Conservation (phyloP, 2,329 filamentous ascomycete species). For the Fusarium incarnatum region DNA sequence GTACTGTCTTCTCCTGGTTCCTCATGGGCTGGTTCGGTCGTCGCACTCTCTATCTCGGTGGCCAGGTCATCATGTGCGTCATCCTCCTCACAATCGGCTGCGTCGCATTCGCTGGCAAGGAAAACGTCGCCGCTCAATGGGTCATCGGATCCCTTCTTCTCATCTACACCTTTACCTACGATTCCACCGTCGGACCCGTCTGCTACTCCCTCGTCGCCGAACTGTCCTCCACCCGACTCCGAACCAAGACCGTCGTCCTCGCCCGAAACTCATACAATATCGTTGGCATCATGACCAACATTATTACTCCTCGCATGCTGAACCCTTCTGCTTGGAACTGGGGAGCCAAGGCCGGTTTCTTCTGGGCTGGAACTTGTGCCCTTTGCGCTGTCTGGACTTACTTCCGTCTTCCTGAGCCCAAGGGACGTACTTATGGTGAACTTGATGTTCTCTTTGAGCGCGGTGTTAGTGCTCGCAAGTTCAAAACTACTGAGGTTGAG, state of each 20-base stretch:
- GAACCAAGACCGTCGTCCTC: conserved; percentile 60
- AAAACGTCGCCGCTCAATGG: conserved; percentile 60
- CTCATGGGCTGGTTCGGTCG: conserved; percentile 59
- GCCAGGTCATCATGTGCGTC: conserved; percentile 61
- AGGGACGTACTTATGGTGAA: conserved; percentile 65
- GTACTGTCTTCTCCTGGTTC: conserved; percentile 60
- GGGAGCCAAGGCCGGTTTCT: conserved; percentile 61
- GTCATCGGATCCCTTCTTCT: conserved; percentile 60
- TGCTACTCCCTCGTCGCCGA: conserved; percentile 84
- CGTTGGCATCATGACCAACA: conserved; percentile 59
- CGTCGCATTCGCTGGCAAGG: conserved; percentile 65
- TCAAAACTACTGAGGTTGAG: conserved; percentile 50
- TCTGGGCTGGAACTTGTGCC: conserved; percentile 60
- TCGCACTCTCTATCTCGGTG: conserved; percentile 58
- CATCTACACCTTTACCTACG: conserved; percentile 59
- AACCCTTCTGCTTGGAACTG: conserved; percentile 60
- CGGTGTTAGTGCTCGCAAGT: conserved; percentile 56
- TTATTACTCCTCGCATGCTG: conserved; percentile 60
- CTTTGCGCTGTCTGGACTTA: conserved; percentile 62
- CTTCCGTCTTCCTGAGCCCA: conserved; percentile 66
- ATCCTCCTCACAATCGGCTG: conserved; percentile 59
- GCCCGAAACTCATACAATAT: conserved; percentile 63
- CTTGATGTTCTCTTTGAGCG: conserved; percentile 66
- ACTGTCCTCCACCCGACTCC: conserved; percentile 58
- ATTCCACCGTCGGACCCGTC: conserved; percentile 62